phyloP scores from a whole-genome alignment of 257 asterid genomes.

The Solanum appendiculatum region DNA sequence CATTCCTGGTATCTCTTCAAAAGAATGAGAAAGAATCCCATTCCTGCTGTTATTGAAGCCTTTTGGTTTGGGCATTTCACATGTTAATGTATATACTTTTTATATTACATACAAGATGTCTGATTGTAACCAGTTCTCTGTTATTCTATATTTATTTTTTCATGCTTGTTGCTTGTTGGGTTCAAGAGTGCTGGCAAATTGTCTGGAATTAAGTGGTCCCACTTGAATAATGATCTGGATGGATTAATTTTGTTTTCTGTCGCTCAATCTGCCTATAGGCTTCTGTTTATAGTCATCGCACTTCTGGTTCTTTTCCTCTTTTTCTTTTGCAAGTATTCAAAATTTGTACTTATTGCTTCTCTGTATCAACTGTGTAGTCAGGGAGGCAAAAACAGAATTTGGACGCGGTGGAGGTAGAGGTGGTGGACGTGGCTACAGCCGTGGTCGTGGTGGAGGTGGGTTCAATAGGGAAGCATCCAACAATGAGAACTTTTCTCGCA shows the following conservation, averaged over 20 bases:
- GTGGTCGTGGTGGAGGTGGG: constrained; percentile 63
- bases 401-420: constrained; percentile 53
- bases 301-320: background rate
- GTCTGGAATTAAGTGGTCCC: background rate
- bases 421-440: constrained; percentile 62
- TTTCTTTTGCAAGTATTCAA: background rate
- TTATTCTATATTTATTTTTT: background rate
- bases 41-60: background rate
- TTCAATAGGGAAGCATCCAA: constrained; percentile 38
- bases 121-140: background rate
- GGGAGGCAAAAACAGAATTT: constrained; percentile 51
- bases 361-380: constrained; percentile 22
- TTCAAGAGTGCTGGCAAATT: background rate
- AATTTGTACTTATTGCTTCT: background rate
- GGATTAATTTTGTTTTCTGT: background rate
- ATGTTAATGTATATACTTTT: background rate
- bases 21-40: background rate
- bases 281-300: background rate
- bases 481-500: constrained; percentile 32
- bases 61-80: background rate
- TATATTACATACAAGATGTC: background rate
- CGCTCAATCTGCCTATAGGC: background rate
- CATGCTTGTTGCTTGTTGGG: background rate
- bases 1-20: background rate
- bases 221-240: background rate